A percentile compares a stretch with the other conserved stretches of the same genome.
These are phyloP conservation scores for Mycena sanguinolenta DNA, from an alignment of 768 basidiomycete species.

Conservation along the genomic window DNA sequence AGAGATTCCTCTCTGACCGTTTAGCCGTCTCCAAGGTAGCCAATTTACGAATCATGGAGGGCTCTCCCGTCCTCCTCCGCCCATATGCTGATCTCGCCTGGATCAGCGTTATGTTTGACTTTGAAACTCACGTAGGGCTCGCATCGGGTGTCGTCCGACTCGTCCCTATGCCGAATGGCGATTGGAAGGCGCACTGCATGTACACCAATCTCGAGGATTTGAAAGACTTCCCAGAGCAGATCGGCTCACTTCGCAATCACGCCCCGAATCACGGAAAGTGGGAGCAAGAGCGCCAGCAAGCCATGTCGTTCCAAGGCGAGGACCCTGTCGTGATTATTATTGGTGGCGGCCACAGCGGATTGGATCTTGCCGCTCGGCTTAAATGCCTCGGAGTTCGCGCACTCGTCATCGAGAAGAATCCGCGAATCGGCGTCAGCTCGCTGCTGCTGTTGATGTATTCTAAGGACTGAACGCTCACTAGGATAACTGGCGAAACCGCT, in stretches of 20 bases:
- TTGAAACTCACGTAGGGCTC: constrained; percentile 44
- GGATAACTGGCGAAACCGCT: constrained; percentile 76
- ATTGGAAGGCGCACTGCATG: constrained; percentile 66
- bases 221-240: constrained; percentile 58
- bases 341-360: constrained; percentile 66
- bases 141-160: constrained; percentile 61
- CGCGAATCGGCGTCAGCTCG: constrained; percentile 56
- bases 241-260: constrained; percentile 20
- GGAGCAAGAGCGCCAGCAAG: constrained; percentile 42
- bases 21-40: constrained; percentile 46
- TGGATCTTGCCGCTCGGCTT: constrained; percentile 71
- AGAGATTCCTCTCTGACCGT: constrained; percentile 61
- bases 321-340: constrained; percentile 68
- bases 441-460: neutral
- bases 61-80: constrained; percentile 34
- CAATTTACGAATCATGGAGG: constrained; percentile 36
- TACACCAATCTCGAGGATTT: constrained; percentile 68
- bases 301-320: constrained; percentile 53
- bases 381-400: constrained; percentile 62
- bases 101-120: constrained; percentile 30
- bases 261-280: constrained; percentile 34
- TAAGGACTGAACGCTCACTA: neutral
- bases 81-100: constrained; percentile 55
- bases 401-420: constrained; percentile 74
- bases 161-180: constrained; percentile 54